Percentiles rank a stretch among this genome's conserved stretches.
phyloP scores from a whole-genome alignment of 225 moss, liverwort and hornwort genomes.

The Takakia lepidozioides region DNA sequence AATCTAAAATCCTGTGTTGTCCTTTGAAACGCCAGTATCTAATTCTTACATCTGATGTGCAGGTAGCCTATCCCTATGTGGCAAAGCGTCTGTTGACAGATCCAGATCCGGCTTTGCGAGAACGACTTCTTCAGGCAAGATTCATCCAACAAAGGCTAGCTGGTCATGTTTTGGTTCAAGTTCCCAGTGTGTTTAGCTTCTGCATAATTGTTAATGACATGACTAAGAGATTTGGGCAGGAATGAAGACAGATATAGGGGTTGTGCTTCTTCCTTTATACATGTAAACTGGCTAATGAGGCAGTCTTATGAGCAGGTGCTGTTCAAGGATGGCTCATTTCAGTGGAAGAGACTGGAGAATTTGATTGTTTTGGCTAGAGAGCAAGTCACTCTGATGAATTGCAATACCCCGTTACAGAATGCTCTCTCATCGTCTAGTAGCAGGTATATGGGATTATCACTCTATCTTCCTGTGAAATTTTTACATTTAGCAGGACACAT shows the following conservation, averaged over 20 bases:
- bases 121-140: constrained; percentile 74
- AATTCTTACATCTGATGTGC: constrained; percentile 9
- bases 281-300: not conserved
- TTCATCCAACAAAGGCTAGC: not conserved
- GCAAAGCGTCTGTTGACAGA: constrained; percentile 99
- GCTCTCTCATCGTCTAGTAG: constrained; percentile 30
- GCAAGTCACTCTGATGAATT: constrained; percentile 86
- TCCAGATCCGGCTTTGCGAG: constrained; percentile 92
- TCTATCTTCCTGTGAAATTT: not conserved
- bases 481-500: not conserved
- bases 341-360: constrained; percentile 95
- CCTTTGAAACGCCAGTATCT: too few species aligned
- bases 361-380: constrained; percentile 88
- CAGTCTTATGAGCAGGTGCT: constrained; percentile 35
- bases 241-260: not conserved
- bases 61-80: constrained; percentile 99
- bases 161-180: not conserved
- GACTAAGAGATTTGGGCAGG: too few species aligned
- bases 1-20: too few species aligned
- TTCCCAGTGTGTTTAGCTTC: too few species aligned
- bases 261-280: not conserved
- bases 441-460: constrained; percentile 28
- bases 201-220: too few species aligned
- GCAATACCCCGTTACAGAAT: constrained; percentile 58
- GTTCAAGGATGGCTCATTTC: constrained; percentile 92